Conservation (phyloP, 169 alveolate species). For the Plasmodium vinckei region DNA sequence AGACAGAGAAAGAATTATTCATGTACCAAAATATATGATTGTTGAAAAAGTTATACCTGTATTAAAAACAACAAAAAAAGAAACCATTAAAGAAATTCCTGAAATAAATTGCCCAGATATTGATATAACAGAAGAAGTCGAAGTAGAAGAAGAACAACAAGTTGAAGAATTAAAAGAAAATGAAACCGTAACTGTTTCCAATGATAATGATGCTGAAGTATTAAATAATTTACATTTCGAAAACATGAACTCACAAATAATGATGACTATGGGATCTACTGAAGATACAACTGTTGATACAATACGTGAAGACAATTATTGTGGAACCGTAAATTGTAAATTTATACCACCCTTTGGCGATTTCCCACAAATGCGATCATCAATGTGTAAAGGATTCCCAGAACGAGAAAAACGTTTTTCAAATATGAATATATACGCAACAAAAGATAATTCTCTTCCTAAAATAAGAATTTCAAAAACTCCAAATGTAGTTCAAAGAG, state of each 20-base stretch:
- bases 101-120: conserved; percentile 76
- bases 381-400: conserved; percentile 24
- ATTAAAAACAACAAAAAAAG: conserved; percentile 84
- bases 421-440: conserved; percentile 30
- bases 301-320: conserved; percentile 25
- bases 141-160: conserved; percentile 70
- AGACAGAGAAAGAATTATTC: conserved; percentile 85
- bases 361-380: conserved; percentile 5
- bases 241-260: conserved; percentile 23
- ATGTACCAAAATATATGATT: conserved; percentile 86
- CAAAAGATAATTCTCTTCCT: conserved; percentile 49
- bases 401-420: conserved; percentile 57
- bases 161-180: conserved; percentile 56
- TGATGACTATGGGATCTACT: conserved; percentile 29
- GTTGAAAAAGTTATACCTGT: conserved; percentile 88
- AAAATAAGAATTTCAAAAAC: conserved; percentile 69
- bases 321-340: conserved; percentile 54
- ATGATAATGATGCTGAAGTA: conserved; percentile 23
- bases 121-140: conserved; percentile 74
- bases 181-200: conserved; percentile 29
- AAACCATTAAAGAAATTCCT: conserved; percentile 80
- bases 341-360: conserved; percentile 33
- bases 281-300: conserved; percentile 52
- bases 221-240: conserved; percentile 40
- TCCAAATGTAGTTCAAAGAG: conserved; percentile 40